These are phyloP conservation scores for Phytophthora hybrid DNA, from an alignment of 352 stramenopile genomes.

Conservation along the genomic window DNA sequence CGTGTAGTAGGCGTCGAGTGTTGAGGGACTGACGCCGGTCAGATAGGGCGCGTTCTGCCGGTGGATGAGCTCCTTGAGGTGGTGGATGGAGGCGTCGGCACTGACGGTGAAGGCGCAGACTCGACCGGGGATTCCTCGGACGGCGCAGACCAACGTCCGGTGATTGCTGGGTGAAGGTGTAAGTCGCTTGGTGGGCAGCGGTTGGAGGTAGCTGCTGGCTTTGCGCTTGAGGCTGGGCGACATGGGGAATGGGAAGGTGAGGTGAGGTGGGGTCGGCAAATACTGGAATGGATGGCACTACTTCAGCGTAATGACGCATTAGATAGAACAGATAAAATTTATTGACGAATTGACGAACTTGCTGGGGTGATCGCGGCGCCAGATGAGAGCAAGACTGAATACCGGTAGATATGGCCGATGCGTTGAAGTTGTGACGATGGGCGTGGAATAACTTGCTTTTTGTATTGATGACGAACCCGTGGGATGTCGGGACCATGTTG, in stretches of 20 bases:
- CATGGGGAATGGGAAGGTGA: too few species aligned
- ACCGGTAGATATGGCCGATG: too few species aligned
- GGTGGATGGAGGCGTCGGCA: not conserved
- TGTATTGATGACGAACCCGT: not conserved
- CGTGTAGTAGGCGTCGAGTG: too few species aligned
- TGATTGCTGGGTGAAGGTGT: not conserved
- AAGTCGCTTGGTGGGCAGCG: not conserved
- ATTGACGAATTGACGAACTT: too few species aligned
- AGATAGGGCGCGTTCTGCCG: not conserved
- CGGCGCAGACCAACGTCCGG: not conserved
- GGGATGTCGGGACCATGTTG: slow-evolving; percentile 9
- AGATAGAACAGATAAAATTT: too few species aligned
- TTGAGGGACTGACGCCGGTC: not conserved
- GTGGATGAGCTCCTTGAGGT: not conserved
- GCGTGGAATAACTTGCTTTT: not conserved
- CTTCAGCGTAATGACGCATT: too few species aligned
- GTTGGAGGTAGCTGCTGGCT: not conserved
- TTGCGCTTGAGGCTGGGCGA: not conserved
- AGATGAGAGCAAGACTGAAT: too few species aligned
- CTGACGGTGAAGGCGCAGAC: not conserved
- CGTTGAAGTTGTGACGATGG: not conserved
- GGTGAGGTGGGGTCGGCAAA: not conserved
- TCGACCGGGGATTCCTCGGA: not conserved
- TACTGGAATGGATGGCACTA: too few species aligned
- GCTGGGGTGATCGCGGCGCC: too few species aligned